Conservation (phyloP, 2,329 filamentous ascomycete species). For the Gaeumannomyces sp. region DNA sequence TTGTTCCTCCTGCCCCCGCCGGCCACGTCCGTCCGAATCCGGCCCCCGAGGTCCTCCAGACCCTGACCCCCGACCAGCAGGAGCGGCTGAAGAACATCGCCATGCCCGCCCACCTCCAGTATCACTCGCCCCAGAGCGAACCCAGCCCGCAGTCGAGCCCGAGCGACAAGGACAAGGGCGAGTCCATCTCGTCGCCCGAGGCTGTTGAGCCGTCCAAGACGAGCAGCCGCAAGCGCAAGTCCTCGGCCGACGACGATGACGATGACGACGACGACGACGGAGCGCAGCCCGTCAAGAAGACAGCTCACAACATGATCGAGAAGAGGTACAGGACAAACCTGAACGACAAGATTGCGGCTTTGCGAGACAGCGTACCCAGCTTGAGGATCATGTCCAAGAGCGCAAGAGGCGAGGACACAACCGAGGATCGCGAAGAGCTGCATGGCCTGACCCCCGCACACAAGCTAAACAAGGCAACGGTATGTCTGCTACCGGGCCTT, state of each 20-base stretch:
- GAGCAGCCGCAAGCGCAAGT: conserved; percentile 61
- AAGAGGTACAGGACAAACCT: conserved; percentile 94
- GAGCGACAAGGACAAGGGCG: conserved; percentile 40
- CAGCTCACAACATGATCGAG: conserved; percentile 96
- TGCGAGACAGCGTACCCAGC: conserved; percentile 87
- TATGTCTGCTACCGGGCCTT: conserved; percentile 23
- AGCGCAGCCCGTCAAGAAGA: conserved; percentile 68
- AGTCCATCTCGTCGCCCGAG: conserved; percentile 55
- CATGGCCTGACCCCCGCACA: conserved; percentile 81
- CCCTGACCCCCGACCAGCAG: conserved; percentile 52
- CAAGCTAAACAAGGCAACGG: conserved; percentile 97
- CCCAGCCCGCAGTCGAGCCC: conserved; percentile 51
- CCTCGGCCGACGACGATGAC: conserved; percentile 56
- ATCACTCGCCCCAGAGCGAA: conserved; percentile 52
- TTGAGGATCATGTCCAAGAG: conserved; percentile 77
- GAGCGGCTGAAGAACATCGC: conserved; percentile 57
- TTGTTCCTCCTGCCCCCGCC: conserved; percentile 23
- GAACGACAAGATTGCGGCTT: conserved; percentile 92
- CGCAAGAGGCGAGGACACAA: conserved; percentile 59
- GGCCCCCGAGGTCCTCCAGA: conserved; percentile 28
- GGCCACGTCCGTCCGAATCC: conserved; percentile 22
- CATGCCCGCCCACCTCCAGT: conserved; percentile 58
- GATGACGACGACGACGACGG: conserved; percentile 53
- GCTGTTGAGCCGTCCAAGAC: conserved; percentile 36
- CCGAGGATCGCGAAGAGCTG: conserved; percentile 71